Conservation (phyloP, 768 basidiomycete genomes). For the Pilatotrama ljubarskyi region DNA sequence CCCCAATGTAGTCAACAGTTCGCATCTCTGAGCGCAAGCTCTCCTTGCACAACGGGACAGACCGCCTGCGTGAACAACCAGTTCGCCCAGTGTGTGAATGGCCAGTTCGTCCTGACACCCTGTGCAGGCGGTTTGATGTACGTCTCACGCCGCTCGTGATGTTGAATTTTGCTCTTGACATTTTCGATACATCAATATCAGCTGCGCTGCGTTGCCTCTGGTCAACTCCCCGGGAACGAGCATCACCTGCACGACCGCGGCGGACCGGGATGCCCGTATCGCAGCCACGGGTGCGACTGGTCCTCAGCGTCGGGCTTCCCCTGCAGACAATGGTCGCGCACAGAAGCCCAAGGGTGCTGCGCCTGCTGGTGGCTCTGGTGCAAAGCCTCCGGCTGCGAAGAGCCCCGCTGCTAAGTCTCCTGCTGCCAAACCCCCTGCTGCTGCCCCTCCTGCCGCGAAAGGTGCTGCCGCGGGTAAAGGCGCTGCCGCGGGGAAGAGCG, state of each 20-base stretch:
- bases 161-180: background rate
- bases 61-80: conserved; percentile 49
- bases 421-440: no score
- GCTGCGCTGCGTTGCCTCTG: conserved; percentile 42
- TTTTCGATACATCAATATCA: background rate
- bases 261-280: conserved; percentile 48
- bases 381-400: no score
- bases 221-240: conserved; percentile 48
- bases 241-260: conserved; percentile 51
- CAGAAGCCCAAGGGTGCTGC: no score
- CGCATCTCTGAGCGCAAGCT: conserved; percentile 42
- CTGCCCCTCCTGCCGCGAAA: no score
- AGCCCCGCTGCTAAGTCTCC: no score
- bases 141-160: background rate
- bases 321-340: no score
- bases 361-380: no score
- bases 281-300: conserved; percentile 33
- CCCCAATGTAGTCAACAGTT: conserved; percentile 38
- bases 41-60: conserved; percentile 45
- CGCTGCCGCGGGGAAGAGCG: no score
- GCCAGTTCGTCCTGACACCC: conserved; percentile 35
- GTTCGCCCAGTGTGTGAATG: conserved; percentile 57
- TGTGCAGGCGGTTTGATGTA: conserved; percentile 15
- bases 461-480: no score
- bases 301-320: background rate